Conservation (phyloP, 345 rosid species). For the Syzygium aromaticum region DNA sequence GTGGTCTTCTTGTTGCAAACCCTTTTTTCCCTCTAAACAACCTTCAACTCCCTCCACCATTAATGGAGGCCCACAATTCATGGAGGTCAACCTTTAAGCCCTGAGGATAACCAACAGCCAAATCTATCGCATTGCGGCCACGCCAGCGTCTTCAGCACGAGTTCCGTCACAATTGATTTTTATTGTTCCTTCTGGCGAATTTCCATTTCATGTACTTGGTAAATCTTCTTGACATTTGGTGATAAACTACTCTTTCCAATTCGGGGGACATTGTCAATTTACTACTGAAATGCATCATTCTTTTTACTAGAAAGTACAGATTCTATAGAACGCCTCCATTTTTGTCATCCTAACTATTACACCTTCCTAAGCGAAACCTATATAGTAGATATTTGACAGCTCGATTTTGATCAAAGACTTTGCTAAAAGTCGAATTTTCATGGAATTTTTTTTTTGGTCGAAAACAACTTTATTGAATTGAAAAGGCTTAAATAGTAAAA, state of each 20-base stretch:
- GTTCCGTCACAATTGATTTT: not conserved
- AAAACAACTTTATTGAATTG: no score
- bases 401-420: not conserved
- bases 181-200: no score
- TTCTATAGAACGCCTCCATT: not conserved
- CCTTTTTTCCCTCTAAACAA: not conserved
- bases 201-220: not conserved
- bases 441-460: no score
- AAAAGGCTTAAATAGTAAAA: no score
- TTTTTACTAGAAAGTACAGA: not conserved
- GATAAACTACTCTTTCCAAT: not conserved
- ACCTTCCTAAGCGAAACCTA: not conserved
- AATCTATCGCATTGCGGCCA: not conserved
- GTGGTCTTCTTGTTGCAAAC: not conserved
- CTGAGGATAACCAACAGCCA: not conserved
- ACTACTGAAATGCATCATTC: not conserved
- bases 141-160: not conserved
- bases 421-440: not conserved
- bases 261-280: not conserved
- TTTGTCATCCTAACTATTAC: not conserved
- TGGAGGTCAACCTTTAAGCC: not conserved
- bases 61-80: not conserved
- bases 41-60: not conserved
- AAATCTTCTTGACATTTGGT: not conserved
- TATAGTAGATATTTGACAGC: not conserved